Conservation (phyloP, 345 rosid genomes). For the Raphanus sativus region DNA sequence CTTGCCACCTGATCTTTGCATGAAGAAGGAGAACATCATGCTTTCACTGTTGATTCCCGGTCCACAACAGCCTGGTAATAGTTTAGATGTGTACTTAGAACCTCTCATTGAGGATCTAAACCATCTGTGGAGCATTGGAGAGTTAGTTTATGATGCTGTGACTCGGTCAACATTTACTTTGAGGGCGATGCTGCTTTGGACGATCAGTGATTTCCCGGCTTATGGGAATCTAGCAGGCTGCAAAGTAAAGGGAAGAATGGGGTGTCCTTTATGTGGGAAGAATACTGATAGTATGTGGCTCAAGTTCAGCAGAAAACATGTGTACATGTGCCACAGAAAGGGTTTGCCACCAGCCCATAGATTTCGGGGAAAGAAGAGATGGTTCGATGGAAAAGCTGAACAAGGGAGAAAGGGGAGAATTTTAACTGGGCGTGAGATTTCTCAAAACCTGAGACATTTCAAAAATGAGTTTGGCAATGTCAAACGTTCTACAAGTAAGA, state of each 20-base stretch:
- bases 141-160: background rate
- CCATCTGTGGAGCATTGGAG: background rate
- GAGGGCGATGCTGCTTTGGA: background rate
- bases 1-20: too few species aligned
- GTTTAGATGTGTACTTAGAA: background rate
- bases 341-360: background rate
- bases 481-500: background rate
- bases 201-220: background rate
- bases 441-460: background rate
- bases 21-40: too few species aligned
- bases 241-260: background rate
- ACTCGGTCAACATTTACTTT: background rate
- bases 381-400: background rate
- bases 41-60: too few species aligned
- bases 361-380: background rate
- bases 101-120: background rate
- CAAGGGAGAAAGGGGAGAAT: background rate
- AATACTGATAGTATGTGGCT: background rate
- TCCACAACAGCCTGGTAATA: too few species aligned
- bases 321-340: background rate
- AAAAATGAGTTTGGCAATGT: background rate
- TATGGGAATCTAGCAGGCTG: background rate
- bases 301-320: background rate
- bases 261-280: background rate
- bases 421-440: background rate